These are phyloP conservation scores for Casuarina equisetifolia DNA, from an alignment of 306 rosid genomes.

Conservation along the genomic window DNA sequence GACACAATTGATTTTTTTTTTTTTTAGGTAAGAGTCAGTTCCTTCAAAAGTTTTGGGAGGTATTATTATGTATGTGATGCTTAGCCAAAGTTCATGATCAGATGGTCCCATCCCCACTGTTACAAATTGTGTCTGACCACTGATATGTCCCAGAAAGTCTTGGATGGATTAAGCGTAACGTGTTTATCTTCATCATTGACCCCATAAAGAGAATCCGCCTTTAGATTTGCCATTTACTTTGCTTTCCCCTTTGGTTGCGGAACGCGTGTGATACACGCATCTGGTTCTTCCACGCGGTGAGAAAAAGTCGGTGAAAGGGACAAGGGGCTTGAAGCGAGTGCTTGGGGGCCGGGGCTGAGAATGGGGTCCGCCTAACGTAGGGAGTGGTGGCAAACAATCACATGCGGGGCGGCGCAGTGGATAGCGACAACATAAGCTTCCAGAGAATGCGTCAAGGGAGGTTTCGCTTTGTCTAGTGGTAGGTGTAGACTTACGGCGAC, in stretches of 20 bases:
- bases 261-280: background rate
- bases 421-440: constrained; percentile 26
- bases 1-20: background rate
- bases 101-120: constrained; percentile 20
- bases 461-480: background rate
- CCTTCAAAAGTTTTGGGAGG: background rate
- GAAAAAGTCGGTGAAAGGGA: constrained; percentile 18
- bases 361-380: background rate
- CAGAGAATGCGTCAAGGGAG: constrained; percentile 1
- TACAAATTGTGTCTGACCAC: background rate
- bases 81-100: constrained; percentile 9
- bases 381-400: constrained; percentile 8
- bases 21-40: background rate
- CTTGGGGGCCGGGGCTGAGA: background rate
- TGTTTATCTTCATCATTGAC: too few relatives aligned
- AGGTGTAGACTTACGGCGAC: background rate
- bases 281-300: background rate
- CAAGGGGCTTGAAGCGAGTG: too few relatives aligned
- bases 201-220: too few relatives aligned
- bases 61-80: background rate
- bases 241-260: background rate
- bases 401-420: constrained; percentile 41
- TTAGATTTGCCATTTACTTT: too few relatives aligned
- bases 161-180: too few relatives aligned
- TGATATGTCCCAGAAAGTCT: too few relatives aligned